phyloP scores from a whole-genome alignment of 306 rosid genomes.

The Casuarina equisetifolia region DNA sequence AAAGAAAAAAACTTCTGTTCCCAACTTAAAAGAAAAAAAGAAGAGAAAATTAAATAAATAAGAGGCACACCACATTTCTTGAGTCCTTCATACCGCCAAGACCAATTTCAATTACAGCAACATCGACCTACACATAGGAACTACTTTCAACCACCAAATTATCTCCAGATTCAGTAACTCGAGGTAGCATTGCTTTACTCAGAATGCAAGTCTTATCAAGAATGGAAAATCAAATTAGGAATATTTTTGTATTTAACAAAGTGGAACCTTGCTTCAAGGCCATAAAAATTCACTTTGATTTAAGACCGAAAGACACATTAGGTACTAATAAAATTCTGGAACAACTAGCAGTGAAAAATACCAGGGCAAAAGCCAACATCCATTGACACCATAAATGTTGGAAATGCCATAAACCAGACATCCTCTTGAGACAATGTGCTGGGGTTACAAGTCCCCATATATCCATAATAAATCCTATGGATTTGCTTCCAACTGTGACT shows the following conservation, averaged over 20 bases:
- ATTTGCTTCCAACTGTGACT: no score
- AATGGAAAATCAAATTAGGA: not conserved
- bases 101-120: slow-evolving; percentile 74
- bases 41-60: not conserved
- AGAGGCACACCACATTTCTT: slow-evolving; percentile 64
- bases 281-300: not conserved
- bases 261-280: not conserved
- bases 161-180: not conserved
- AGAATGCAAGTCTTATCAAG: not conserved
- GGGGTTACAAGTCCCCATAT: no score
- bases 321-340: not conserved
- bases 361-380: slow-evolving; percentile 1
- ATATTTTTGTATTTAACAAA: not conserved
- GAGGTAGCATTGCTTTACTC: not conserved
- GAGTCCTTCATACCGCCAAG: slow-evolving; percentile 70
- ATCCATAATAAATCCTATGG: no score
- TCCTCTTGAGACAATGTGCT: not conserved
- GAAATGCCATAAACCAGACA: not conserved
- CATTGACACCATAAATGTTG: not conserved
- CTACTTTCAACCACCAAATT: slow-evolving; percentile 9
- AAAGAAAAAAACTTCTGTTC: not conserved
- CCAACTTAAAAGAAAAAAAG: not conserved
- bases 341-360: slow-evolving; percentile 6
- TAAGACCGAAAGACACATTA: not conserved
- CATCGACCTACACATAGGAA: slow-evolving; percentile 57